Evolutionary conservation across 345 rosid species (phyloP).

Genomic region (Toxicodendron radicans): DNA sequence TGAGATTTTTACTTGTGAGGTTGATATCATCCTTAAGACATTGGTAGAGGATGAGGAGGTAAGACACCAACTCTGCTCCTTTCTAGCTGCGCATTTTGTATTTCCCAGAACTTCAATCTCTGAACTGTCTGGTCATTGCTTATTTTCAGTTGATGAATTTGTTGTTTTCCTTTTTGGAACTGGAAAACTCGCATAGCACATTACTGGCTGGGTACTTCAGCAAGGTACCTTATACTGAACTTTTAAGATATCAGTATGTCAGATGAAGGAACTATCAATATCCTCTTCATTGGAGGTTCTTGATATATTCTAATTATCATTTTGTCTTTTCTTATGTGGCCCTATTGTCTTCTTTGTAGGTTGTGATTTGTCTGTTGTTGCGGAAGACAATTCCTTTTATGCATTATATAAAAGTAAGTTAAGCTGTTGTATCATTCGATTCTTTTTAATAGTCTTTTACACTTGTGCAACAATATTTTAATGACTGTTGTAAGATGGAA

Average conservation of each 20-base stretch:
- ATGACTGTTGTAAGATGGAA: constrained; percentile 1
- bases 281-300: constrained; percentile 4
- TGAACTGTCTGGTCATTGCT: constrained; percentile 23
- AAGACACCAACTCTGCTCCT: constrained; percentile 21
- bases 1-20: constrained; percentile 92
- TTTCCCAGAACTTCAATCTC: constrained; percentile 2
- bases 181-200: constrained; percentile 59
- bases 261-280: constrained; percentile 10
- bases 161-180: constrained; percentile 79
- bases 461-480: background rate
- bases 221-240: constrained; percentile 57
- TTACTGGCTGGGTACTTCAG: constrained; percentile 89
- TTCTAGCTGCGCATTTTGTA: constrained; percentile 12
- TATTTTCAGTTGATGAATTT: constrained; percentile 77
- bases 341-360: constrained; percentile 46
- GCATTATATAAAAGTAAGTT: constrained; percentile 72
- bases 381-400: constrained; percentile 83
- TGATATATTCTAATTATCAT: background rate
- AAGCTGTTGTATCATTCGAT: background rate
- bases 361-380: constrained; percentile 73
- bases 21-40: constrained; percentile 88
- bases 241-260: constrained; percentile 4
- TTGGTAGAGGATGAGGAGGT: constrained; percentile 93
- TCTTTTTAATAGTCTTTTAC: background rate
- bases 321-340: constrained; percentile 6